Evolutionary conservation across 768 basidiomycete species (phyloP).

Genomic region (Podaxis sp.): DNA sequence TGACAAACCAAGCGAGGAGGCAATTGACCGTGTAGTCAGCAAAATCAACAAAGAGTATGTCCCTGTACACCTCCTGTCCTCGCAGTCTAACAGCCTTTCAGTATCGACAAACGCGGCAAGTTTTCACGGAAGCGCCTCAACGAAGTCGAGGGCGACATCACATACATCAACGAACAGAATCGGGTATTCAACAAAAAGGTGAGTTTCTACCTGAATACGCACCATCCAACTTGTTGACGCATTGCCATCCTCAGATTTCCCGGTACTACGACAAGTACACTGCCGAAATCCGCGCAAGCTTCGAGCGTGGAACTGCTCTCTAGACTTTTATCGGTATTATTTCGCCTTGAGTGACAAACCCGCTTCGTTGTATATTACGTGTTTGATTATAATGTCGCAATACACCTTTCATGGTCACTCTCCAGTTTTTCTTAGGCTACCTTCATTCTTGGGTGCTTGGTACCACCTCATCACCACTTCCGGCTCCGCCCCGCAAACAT

Average conservation of each 20-base stretch:
- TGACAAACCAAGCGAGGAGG: constrained; percentile 93
- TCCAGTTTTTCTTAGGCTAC: background rate
- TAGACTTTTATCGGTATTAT: constrained; percentile 26
- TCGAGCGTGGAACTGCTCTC: constrained; percentile 94
- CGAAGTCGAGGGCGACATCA: constrained; percentile 94
- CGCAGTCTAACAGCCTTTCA: constrained; percentile 27
- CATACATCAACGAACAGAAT: constrained; percentile 98
- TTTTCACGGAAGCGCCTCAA: constrained; percentile 87
- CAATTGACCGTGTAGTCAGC: constrained; percentile 85
- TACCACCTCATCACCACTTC: background rate
- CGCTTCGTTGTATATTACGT: background rate
- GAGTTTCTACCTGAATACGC: background rate
- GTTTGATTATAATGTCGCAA: constrained; percentile 4
- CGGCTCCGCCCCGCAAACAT: no score
- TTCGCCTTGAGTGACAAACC: background rate
- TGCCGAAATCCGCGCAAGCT: constrained; percentile 92
- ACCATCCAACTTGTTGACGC: background rate
- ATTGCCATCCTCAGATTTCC: constrained; percentile 58
- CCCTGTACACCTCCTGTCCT: background rate
- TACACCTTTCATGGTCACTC: background rate
- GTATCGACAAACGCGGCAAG: constrained; percentile 86
- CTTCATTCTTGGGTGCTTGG: background rate
- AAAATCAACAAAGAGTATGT: constrained; percentile 95
- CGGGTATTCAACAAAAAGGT: constrained; percentile 98
- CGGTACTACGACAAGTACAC: constrained; percentile 98